These are phyloP conservation scores for Dorcoceras hygrometricum DNA, from an alignment of 257 asterid species.

Conservation along the genomic window DNA sequence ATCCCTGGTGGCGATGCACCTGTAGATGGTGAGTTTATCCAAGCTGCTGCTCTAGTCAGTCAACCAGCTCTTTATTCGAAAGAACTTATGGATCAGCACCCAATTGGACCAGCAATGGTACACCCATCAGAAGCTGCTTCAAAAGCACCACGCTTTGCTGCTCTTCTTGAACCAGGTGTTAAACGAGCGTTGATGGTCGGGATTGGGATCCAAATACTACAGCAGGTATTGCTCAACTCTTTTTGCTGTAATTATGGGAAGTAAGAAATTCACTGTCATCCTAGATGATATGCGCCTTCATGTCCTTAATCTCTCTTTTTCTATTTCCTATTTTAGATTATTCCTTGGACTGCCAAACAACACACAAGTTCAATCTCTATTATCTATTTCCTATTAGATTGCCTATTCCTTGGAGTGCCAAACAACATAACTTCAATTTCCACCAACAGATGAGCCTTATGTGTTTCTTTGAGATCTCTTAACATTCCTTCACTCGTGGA, in stretches of 20 bases:
- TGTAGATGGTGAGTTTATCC: slow-evolving; percentile 51
- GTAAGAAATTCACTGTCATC: slow-evolving; percentile 4
- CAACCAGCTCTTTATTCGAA: slow-evolving; percentile 66
- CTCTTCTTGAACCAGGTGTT: slow-evolving; percentile 82
- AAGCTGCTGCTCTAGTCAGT: slow-evolving; percentile 77
- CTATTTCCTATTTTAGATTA: neutral
- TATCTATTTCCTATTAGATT: neutral
- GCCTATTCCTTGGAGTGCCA: neutral
- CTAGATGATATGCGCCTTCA: neutral
- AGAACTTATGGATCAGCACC: slow-evolving; percentile 45
- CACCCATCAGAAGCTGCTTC: slow-evolving; percentile 55
- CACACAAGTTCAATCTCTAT: neutral
- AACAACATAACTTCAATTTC: neutral
- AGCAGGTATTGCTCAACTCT: slow-evolving; percentile 48
- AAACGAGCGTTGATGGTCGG: slow-evolving; percentile 73
- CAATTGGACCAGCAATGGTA: slow-evolving; percentile 66
- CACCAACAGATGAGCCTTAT: neutral
- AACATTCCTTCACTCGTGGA: neutral
- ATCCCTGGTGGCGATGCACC: slow-evolving; percentile 44
- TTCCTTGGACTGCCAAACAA: neutral
- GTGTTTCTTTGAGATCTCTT: slow-evolving; percentile 3
- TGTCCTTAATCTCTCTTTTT: neutral
- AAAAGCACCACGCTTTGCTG: slow-evolving; percentile 42
- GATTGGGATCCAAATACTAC: slow-evolving; percentile 67
- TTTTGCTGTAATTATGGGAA: neutral